Evolutionary conservation across 345 rosid genomes (phyloP), one percentile per base, ranked within the genome.

Genomic region (Zanthoxylum bungeanum): DNA sequence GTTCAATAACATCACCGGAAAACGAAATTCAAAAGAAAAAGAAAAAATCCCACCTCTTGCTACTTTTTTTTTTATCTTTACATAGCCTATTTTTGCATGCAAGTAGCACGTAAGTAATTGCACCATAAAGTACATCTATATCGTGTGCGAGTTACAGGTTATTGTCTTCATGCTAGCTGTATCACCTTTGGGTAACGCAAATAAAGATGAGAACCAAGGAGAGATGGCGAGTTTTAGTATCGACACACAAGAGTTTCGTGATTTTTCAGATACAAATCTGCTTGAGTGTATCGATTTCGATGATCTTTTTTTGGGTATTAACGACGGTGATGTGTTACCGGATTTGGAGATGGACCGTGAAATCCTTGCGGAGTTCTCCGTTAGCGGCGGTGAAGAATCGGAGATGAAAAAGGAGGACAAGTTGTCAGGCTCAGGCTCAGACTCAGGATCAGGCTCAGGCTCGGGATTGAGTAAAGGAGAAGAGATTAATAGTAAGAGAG

Each of bases 261-360:
- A 88, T 53, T 79, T 86, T 79, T 78, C 83, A 40, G 83, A 87
- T 46, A 77, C 80, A 37, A 67, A 64, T 74, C 56, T 85, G 76
- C 78, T 84, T 0, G 95, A 86, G 34, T 83, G 85, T 68, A 90
- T 92, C 51, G 88, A 90, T 76, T 92, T 92, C 60, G 97, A 89
- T 17, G 92, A 94, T 73, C 80, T 94, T 78, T 90, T 91, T 30
- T 49, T 76, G 60, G 90, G 90, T 3, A 82, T 93, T 24, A 66
- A 85, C 47, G 91, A 80, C 28, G 90, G 78, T 6, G 93, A 86
- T 60, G 72, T 70, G 64, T 66, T 87, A 25, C 93, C 95, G 2
- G 96, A 86, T 57, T 77, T 90, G 91, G 97, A 91, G 81, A 78
- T 88, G 80, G 93, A 82, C 69, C 77, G 84, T 1, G 98, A 89